Conservation (phyloP, 805 yeast species). For the Allodekkera sacchari region DNA sequence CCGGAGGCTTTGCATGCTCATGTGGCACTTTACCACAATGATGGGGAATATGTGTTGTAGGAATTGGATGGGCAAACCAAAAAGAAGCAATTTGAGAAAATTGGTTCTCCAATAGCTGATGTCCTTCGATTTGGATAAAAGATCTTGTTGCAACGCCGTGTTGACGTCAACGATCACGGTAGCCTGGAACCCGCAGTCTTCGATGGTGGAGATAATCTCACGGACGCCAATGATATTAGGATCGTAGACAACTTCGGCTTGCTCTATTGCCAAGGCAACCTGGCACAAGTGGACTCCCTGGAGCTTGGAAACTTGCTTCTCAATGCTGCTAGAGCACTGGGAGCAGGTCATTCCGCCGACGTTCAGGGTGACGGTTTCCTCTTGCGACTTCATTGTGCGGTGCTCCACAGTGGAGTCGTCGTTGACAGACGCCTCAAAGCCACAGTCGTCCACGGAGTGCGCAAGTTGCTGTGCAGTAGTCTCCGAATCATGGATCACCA, state of each 20-base stretch:
- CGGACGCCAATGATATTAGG: constrained; percentile 53
- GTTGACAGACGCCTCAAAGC: constrained; percentile 38
- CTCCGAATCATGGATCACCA: constrained; percentile 36
- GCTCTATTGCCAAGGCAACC: constrained; percentile 47
- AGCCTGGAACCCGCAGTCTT: constrained; percentile 48
- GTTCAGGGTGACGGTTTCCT: constrained; percentile 21
- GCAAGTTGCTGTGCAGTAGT: constrained; percentile 26
- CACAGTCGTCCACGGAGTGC: constrained; percentile 37
- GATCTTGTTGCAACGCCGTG: constrained; percentile 57
- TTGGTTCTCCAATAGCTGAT: constrained; percentile 60
- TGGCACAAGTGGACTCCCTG: constrained; percentile 41
- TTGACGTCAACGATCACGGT: constrained; percentile 39
- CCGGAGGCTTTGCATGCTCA: constrained; percentile 6
- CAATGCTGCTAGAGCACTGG: constrained; percentile 43
- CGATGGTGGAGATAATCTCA: constrained; percentile 44
- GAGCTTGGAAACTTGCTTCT: constrained; percentile 32
- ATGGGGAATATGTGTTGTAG: constrained; percentile 43
- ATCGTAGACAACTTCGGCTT: constrained; percentile 46
- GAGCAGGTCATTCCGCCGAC: constrained; percentile 58
- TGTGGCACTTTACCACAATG: constrained; percentile 17
- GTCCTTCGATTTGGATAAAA: constrained; percentile 64
- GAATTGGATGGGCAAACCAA: constrained; percentile 56
- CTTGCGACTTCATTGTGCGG: constrained; percentile 3
- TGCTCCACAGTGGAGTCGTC: constrained; percentile 25
- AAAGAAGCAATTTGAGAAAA: constrained; percentile 40